Evolutionary conservation across 2,329 filamentous ascomycete genomes (phyloP).

Genomic region (Emericellopsis atlantica): DNA sequence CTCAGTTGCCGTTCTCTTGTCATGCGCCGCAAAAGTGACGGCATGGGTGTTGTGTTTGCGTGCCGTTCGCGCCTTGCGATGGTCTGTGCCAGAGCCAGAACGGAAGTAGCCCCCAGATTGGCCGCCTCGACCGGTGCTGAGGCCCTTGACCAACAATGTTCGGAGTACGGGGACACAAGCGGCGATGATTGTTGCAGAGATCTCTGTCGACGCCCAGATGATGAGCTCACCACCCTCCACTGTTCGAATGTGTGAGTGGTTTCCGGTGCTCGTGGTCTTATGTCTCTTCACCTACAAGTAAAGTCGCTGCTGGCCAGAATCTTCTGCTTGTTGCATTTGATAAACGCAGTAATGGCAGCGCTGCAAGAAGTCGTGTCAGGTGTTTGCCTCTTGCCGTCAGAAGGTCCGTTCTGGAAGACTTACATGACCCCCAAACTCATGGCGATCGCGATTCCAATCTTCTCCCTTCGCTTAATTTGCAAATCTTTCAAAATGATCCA

Average conservation of each 20-base stretch:
- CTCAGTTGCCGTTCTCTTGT: background rate
- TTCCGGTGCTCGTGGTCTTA: too few relatives aligned
- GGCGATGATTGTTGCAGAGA: constrained; percentile 8
- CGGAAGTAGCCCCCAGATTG: background rate
- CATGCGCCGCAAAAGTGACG: background rate
- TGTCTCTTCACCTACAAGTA: background rate
- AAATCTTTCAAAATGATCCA: constrained; percentile 5
- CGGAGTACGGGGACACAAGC: constrained; percentile 11
- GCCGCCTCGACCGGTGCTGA: background rate
- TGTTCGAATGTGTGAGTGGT: background rate
- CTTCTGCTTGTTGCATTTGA: constrained; percentile 2
- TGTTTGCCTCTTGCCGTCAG: too few relatives aligned
- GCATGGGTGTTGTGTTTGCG: background rate
- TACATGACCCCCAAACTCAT: constrained; percentile 6
- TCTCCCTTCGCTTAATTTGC: constrained; percentile 5
- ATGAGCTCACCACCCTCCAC: constrained; percentile 3
- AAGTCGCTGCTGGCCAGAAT: background rate
- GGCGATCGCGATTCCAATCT: constrained; percentile 4
- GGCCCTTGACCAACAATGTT: constrained; percentile 6
- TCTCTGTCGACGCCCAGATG: constrained; percentile 7
- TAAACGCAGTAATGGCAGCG: constrained; percentile 2
- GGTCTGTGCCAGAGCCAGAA: background rate
- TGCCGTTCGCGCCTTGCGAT: background rate
- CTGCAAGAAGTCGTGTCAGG: background rate
- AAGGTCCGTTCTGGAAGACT: background rate